Evolutionary conservation across 2,329 filamentous ascomycete species (phyloP).

Genomic region (Trichoderma endophyticum): DNA sequence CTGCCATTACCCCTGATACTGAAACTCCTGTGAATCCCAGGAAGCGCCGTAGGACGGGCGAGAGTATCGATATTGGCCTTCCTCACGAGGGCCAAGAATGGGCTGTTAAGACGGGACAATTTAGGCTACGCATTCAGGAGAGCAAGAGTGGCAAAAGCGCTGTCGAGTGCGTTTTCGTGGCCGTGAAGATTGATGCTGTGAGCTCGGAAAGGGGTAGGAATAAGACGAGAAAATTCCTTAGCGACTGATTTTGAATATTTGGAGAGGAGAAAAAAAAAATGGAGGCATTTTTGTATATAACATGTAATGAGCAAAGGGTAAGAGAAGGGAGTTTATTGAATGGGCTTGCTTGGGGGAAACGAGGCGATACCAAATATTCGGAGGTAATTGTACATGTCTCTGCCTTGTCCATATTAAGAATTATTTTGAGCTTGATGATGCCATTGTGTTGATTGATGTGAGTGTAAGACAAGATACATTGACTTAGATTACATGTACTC

Average conservation of each 20-base stretch:
- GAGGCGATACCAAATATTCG: not conserved
- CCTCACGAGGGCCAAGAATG: constrained; percentile 42
- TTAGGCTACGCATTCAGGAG: constrained; percentile 65
- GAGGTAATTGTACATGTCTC: not conserved
- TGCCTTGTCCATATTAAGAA: not conserved
- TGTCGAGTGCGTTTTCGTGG: constrained; percentile 69
- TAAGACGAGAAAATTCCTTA: constrained; percentile 60
- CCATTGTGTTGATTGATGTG: not conserved
- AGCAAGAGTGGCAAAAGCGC: constrained; percentile 47
- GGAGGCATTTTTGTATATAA: not conserved
- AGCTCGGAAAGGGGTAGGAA: constrained; percentile 67
- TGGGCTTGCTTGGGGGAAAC: not conserved
- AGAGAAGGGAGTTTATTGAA: not conserved
- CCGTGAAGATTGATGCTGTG: constrained; percentile 72
- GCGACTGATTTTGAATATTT: not conserved
- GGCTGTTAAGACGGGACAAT: constrained; percentile 67
- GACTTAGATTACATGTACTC: not conserved
- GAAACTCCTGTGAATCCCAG: constrained; percentile 37
- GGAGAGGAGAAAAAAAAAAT: not conserved
- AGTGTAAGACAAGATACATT: not conserved
- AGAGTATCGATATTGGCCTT: constrained; percentile 9
- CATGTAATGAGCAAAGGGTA: not conserved
- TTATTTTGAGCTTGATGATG: not conserved
- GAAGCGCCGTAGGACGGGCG: constrained; percentile 45
- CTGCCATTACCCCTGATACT: constrained; percentile 27